Evolutionary conservation across 2,329 filamentous ascomycete genomes (phyloP), one percentile per base, ranked within the genome.

Genomic region (Amphichorda felina): DNA sequence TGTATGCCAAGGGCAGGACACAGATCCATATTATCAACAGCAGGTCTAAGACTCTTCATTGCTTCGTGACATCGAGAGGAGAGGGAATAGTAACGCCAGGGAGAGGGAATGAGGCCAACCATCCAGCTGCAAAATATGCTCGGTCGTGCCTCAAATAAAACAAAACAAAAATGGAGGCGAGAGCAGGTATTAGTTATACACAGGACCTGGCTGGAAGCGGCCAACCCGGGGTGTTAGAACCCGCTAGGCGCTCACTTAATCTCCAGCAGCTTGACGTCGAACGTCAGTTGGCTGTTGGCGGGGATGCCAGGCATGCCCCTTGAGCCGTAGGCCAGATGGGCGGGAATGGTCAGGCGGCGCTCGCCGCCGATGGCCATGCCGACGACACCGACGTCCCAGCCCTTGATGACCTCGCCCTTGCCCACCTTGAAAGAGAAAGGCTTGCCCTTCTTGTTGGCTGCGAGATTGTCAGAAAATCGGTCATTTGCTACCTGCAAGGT

Each of bases 401-500:
- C 91, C 74, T 94, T 91, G 70, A 98, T 98, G 52, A 98, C 93
- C 61, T 96, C 85, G 42, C 88, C 88, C 56, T 79, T 77, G 48
- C 91, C 93, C 41, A 93, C 78, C 71, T 89, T 94, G 77, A 96
- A 96, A 47, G 73, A 74, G 68, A 98, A 98, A 39, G 93, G 89
- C 69, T 94, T 88, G 51, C 91, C 91, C 70, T 93, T 95, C 75
- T 96, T 98, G 75, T 98, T 96, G 61, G 87, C 85, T 88, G 16
- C 8, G 17, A 28, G 50, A 16, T 25, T 40, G 48, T 33, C 13
- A 33, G 31, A 7, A 14, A 4, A 7, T 36, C 37, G 19, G 6
- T 18, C 14, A 16, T 10, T 16, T 17, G 11, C 8, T 17, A 9
- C 14, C 28, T 10, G 10, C 21, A 6, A 10, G 21, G 6, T 24